These are phyloP conservation scores for Boletus mariae DNA, from an alignment of 1,284 basidiomycete species.

Conservation along the genomic window DNA sequence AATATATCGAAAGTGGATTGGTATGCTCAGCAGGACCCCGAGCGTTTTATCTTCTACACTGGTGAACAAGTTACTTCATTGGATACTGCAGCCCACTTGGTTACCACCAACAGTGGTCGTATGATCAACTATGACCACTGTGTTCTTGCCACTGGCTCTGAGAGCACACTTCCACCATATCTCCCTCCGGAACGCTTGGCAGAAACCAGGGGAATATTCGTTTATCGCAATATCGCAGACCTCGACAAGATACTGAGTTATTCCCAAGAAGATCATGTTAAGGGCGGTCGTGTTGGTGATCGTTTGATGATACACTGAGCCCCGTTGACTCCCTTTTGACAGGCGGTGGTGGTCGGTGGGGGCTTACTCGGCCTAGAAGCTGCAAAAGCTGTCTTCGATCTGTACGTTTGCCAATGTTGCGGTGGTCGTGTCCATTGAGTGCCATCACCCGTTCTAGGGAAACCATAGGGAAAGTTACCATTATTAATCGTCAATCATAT, in stretches of 20 bases:
- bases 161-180: slow-evolving; percentile 65
- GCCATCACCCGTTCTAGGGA: slow-evolving; percentile 11
- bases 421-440: neutral
- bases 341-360: slow-evolving; percentile 15
- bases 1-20: slow-evolving; percentile 38
- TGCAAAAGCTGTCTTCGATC: slow-evolving; percentile 16
- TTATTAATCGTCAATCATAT: slow-evolving; percentile 60
- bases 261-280: slow-evolving; percentile 43
- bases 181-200: slow-evolving; percentile 41
- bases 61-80: slow-evolving; percentile 53
- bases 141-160: slow-evolving; percentile 71
- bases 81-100: slow-evolving; percentile 42
- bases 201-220: slow-evolving; percentile 55
- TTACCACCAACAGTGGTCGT: slow-evolving; percentile 47
- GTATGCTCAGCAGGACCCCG: slow-evolving; percentile 58
- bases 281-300: slow-evolving; percentile 28
- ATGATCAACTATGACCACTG: slow-evolving; percentile 57
- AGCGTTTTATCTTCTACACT: slow-evolving; percentile 50
- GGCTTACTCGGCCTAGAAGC: slow-evolving; percentile 16
- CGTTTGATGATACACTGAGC: neutral
- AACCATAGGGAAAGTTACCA: slow-evolving; percentile 43
- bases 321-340: neutral
- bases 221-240: slow-evolving; percentile 71
- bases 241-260: slow-evolving; percentile 60
- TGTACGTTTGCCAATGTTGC: neutral